Base-by-base conservation (phyloP, 1,139 yeast genomes). In the Trichomonascaceae sp. region DNA sequence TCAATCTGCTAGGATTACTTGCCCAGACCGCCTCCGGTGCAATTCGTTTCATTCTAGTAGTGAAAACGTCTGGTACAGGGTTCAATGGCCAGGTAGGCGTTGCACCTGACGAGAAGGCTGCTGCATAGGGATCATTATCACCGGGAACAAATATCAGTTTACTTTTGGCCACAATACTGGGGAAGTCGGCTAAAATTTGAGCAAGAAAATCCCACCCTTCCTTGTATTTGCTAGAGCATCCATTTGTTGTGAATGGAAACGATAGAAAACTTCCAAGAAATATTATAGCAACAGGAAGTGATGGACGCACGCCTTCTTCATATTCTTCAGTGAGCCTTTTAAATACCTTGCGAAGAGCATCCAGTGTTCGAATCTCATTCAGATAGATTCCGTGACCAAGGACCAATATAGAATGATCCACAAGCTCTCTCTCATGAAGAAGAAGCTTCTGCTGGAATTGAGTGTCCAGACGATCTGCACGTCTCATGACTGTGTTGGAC, bases 61-160 rank as follows among this genome's bases (percentile, higher is more conserved):
- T 81, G 65, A 93, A 90, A 1, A 85, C 70, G 24, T 75, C 73
- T 0, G 98, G 96, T 3, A 93, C 77, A 0, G 82, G 76, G 38
- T 76, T 74, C 62, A 85, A 85, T 0, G 99, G 99, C 74, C 88
- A 80, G 32, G 78, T 66, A 45, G 85, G 75, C 20, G 82, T 74
- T 0, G 89, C 78, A 2, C 95, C 95, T 46, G 85, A 75, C 0
- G 87, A 79, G 51, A 79, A 80, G 48, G 85, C 76, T 0, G 95
- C 82, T 49, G 84, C 84, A 98, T 98, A 93, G 0, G 97, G 97
- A 68, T 93, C 99, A 61, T 88, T 86, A 47, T 82, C 82, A 0
- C 99, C 98, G 0, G 98, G 97, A 0, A 91, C 74, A 57, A 93
- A 79, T 1, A 87, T 71, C 50, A 88, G 70, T 47, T 81, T 80